These are phyloP conservation scores for Mycena olivaceomarginata DNA, from an alignment of 768 basidiomycete species.

Conservation along the genomic window DNA sequence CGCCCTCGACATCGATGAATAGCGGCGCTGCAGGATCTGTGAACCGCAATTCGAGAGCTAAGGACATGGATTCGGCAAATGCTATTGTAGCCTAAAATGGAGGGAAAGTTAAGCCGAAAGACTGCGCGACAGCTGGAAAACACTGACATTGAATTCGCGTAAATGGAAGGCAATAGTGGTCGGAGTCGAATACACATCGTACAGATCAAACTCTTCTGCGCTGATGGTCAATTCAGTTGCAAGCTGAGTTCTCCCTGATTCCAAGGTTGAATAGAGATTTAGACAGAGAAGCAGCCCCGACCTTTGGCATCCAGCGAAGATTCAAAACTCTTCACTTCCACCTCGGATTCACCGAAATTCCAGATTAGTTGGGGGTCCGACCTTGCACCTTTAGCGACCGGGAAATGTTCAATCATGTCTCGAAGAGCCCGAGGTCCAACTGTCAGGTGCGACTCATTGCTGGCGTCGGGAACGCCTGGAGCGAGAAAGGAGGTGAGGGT, in stretches of 20 bases:
- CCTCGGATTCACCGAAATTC: conserved; percentile 83
- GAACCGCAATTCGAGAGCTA: conserved; percentile 83
- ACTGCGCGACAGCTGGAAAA: background rate
- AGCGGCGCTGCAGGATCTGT: conserved; percentile 84
- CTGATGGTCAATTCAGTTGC: conserved; percentile 87
- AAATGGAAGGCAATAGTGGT: conserved; percentile 87
- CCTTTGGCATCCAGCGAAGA: conserved; percentile 81
- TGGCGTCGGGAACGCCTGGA: conserved; percentile 77
- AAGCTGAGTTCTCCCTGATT: conserved; percentile 75
- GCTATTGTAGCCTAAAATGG: conserved; percentile 81
- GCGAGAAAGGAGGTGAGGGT: conserved; percentile 76
- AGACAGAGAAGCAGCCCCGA: conserved; percentile 47
- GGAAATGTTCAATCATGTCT: conserved; percentile 90
- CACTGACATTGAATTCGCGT: conserved; percentile 86
- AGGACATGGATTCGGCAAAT: conserved; percentile 83
- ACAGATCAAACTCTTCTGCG: conserved; percentile 88
- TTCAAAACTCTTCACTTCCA: conserved; percentile 81
- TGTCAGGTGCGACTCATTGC: conserved; percentile 77
- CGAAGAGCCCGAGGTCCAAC: conserved; percentile 85
- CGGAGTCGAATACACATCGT: conserved; percentile 78
- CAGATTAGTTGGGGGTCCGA: conserved; percentile 89
- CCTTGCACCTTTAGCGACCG: conserved; percentile 75
- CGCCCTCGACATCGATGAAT: conserved; percentile 86
- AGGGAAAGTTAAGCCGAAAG: background rate
- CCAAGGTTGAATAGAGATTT: background rate